Evolutionary conservation across 2,329 filamentous ascomycete genomes (phyloP).

Genomic region (Aspergillus nomiae): DNA sequence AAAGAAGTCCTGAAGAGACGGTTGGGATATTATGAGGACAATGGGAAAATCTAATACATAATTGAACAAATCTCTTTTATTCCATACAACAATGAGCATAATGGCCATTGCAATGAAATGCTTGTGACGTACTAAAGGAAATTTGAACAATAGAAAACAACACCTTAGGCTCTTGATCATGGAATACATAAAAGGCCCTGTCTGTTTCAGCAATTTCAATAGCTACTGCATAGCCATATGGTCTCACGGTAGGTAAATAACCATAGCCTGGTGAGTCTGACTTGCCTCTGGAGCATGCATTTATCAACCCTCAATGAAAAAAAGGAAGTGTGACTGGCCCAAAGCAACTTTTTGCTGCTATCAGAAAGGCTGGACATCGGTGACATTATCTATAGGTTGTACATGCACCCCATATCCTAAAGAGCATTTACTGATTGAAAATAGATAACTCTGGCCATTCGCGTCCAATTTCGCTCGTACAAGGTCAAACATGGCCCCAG

Average conservation of each 20-base stretch:
- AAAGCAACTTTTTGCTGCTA: background rate
- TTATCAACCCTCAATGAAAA: background rate
- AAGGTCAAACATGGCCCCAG: background rate
- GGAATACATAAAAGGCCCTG: background rate
- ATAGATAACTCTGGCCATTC: background rate
- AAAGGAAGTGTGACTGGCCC: background rate
- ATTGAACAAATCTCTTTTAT: background rate
- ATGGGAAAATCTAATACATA: background rate
- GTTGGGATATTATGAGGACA: background rate
- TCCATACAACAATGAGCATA: background rate
- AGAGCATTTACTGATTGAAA: background rate
- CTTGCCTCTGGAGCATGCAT: background rate
- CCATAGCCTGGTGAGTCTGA: background rate
- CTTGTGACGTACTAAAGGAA: background rate
- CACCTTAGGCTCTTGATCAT: background rate
- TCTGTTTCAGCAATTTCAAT: too few relatives aligned
- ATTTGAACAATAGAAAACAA: background rate
- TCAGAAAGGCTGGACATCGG: too few relatives aligned
- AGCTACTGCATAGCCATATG: background rate
- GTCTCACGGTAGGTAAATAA: background rate
- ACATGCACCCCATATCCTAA: background rate
- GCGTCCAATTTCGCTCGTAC: background rate
- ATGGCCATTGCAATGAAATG: background rate
- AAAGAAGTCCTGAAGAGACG: background rate
- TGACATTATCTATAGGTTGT: background rate